Base-by-base conservation (phyloP, 192 early-diverging fungal species). In the Phycomyces blakesleeanus region DNA sequence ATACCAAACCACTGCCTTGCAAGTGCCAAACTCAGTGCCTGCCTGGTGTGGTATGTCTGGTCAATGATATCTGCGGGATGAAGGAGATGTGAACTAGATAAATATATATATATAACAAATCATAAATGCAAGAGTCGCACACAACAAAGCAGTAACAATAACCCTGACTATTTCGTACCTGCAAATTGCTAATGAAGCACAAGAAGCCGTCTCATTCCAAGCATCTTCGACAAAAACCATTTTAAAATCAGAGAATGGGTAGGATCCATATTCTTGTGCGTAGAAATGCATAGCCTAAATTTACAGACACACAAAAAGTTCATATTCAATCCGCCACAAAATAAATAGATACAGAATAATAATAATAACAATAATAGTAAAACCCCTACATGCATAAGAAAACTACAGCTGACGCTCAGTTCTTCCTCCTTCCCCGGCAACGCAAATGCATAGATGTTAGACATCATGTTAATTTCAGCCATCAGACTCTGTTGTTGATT, bases 1-100 rank as follows among this genome's bases (percentile, higher is more conserved):
- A 90, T 84, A 11, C 96, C 96, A 73, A 98, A 96, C 96, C 96
- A 99, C 82, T 99, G 97, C 47, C 84, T 74, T 18, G 91, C 91
- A 5, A 97, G 67, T 0, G 85, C 86, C 42, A 85, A 71, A 18
- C 83, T 85, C 44, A 99, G 66, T 22, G 73, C 55, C 6, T 82
- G 83, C 50, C 93, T 81, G 3, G 93, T 91, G 54, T 90, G 89
- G 63, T 91, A 97, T 5, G 83, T 85, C 67, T 93, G 92, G 65
- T 99, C 97, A 69, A 98, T 93, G 12, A 93, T 78, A 42, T 81
- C 75, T 21, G 81, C 76, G 10, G 83, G 72, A 52, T 96, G 81
- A 27, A 99, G 74, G 18, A 97, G 66, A 55, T 59, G 59, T 16
- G 67, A 69, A 15, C 67, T 64, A 42, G 6, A 25, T 2, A 21